Base-by-base conservation (phyloP, 805 yeast species). In the Candida andamanensis region DNA sequence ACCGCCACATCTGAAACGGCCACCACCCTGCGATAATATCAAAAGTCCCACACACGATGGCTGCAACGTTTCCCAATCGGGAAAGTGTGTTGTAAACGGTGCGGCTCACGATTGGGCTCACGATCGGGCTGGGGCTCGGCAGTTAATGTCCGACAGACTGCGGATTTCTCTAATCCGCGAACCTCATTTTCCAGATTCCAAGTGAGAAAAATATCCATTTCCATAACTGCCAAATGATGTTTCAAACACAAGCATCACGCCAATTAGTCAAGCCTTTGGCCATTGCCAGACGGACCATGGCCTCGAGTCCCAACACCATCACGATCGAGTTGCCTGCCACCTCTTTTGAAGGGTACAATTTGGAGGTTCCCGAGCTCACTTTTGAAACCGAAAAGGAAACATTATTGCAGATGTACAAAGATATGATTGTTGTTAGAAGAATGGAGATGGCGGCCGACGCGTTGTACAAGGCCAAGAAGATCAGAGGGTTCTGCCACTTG, bases 391-490 rank as follows among this genome's bases (percentile, higher is more conserved):
- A 85, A 51, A 87, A 86, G 74, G 72, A 75, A 31, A 74, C 80
- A 35, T 65, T 92, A 50, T 69, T 92, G 53, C 78, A 87, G 56
- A 86, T 92, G 96, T 92, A 89, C 78, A 84, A 86, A 69, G 95
- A 90, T 59, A 89, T 92, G 97, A 78, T 82, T 47, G 66, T 81
- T 46, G 79, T 90, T 58, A 80, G 95, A 75, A 84, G 98, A 68
- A 80, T 92, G 92, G 98, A 92, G 72, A 90, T 92, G 95, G 95
- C 96, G 25, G 79, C 97, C 41, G 98, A 92, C 60, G 97, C 97
- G 19, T 72, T 92, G 45, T 92, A 92, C 74, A 92, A 92, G 73
- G 95, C 97, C 53, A 92, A 92, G 74, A 87, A 90, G 70, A 89
- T 92, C 56, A 79, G 97, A 72, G 98, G 98, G 50, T 92, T 92